Evolutionary conservation across 2,329 filamentous ascomycete genomes (phyloP).

Genomic region (Colletotrichum falcatum): DNA sequence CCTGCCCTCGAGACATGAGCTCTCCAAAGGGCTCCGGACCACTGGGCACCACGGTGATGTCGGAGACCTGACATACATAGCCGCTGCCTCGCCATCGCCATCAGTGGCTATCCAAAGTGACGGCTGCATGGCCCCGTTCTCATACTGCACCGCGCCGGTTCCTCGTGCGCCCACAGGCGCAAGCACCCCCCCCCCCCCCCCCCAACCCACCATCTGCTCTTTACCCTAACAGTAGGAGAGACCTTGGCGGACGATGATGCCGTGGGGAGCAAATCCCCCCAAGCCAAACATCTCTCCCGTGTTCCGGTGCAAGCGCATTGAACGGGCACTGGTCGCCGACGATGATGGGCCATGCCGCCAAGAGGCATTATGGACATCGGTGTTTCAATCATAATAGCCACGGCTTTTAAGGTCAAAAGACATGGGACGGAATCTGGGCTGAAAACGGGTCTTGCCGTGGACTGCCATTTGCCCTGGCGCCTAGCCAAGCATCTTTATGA

Average conservation of each 20-base stretch:
- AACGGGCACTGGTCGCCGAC: not conserved
- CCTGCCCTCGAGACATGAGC: not conserved
- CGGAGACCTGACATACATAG: not conserved
- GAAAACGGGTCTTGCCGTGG: not conserved
- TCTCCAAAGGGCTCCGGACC: not conserved
- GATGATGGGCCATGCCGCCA: not conserved
- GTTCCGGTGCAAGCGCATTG: not conserved
- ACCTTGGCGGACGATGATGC: too few species aligned
- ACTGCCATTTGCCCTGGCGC: slow-evolving; percentile 9
- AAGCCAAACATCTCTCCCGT: not conserved
- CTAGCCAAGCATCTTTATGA: not conserved
- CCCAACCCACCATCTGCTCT: too few species aligned
- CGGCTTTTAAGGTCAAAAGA: not conserved
- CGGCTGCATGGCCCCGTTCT: not conserved
- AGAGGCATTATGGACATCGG: slow-evolving; percentile 12
- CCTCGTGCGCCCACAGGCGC: not conserved
- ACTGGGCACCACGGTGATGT: not conserved
- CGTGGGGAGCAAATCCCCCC: too few species aligned
- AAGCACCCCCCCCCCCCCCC: not conserved
- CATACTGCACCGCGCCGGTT: not conserved
- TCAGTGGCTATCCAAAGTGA: not conserved
- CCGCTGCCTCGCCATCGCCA: not conserved
- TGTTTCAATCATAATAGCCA: slow-evolving; percentile 14
- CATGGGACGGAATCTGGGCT: slow-evolving; percentile 5
- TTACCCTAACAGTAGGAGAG: too few species aligned